Evolutionary conservation across 495 filamentous ascomycete genomes (phyloP), one percentile per base, ranked within the genome.

Genomic region (Copromyces sp.): DNA sequence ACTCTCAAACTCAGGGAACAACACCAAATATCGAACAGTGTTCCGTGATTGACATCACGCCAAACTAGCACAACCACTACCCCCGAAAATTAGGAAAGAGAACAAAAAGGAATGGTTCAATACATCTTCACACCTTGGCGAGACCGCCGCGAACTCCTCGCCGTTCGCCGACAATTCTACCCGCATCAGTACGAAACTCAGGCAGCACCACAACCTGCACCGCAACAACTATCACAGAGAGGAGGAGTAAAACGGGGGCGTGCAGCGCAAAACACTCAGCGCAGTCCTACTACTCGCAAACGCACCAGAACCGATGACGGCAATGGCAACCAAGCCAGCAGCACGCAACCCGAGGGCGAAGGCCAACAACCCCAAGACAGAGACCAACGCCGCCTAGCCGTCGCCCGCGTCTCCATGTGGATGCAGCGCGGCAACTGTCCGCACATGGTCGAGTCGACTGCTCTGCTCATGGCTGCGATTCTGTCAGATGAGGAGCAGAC

Each of bases 81-180:
- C 3, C 35, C 53, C 12, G 29, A 3, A 0, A 7, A 14, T 9
- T 8, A 9, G 4, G 47, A 37, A 24, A 5, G 53, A 32, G 1
- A 2, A 0, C 24, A 59, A 53, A 14, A 7, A 3, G 7, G n/a
- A 41, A 93, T 93, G 92, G 87, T 91, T 4, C 90, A 90, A 78
- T 91, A 93, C 78, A 85, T 91, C 24, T 89, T 92, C 80, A 94
- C 92, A 39, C 91, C 93, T 40, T 96, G 93, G 93, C 90, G 92
- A 73, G 80, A 86, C 75, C 85, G 84, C 32, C 73, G 80, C 17
- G 89, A 94, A 74, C 86, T 97, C 68, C 81, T 94, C 70, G 77
- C 82, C 17, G 88, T 95, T 59, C 88, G 93, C 70, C 76, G 76
- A 35, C 86, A 89, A 75, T 90, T 97, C 71, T 96, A 90, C 78